Evolutionary conservation across 257 asterid species (phyloP).

Genomic region (Avicennia marina): DNA sequence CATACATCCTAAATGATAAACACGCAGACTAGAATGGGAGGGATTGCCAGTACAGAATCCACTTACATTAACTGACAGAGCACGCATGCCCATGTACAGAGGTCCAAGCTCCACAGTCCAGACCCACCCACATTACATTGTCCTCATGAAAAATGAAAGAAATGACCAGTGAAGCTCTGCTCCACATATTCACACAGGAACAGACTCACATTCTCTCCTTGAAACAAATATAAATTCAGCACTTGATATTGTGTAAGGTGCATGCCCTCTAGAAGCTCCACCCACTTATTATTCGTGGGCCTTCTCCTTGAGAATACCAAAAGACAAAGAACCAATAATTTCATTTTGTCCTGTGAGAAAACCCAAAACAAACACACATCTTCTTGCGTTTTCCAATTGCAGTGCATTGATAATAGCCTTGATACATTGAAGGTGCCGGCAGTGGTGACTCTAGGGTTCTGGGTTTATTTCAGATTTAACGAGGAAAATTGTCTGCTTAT

Average conservation of each 20-base stretch:
- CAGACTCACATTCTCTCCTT: constrained; percentile 29
- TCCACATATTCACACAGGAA: constrained; percentile 41
- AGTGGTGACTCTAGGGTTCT: too few relatives aligned
- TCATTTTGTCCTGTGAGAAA: too few relatives aligned
- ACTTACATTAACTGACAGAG: constrained; percentile 45
- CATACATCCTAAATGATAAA: too few relatives aligned
- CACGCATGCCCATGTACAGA: constrained; percentile 53
- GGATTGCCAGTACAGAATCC: constrained; percentile 30
- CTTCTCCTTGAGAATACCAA: constrained; percentile 16
- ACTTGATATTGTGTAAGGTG: not conserved
- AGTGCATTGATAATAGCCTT: too few relatives aligned
- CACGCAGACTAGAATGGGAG: not conserved
- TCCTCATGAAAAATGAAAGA: constrained; percentile 36
- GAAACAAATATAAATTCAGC: not conserved
- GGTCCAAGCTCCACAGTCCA: constrained; percentile 27
- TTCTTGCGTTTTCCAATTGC: too few relatives aligned
- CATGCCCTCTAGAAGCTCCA: constrained; percentile 28
- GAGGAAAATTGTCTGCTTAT: too few relatives aligned
- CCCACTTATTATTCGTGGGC: too few relatives aligned
- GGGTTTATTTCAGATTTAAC: too few relatives aligned
- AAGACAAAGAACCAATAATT: too few relatives aligned
- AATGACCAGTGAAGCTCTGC: constrained; percentile 22
- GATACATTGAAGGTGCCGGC: too few relatives aligned
- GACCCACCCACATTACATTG: constrained; percentile 40
- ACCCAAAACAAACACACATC: too few relatives aligned